Percentiles rank a stretch among this genome's conserved stretches.
These are phyloP conservation scores for Ustilago hordei DNA, from an alignment of 1,284 basidiomycete genomes.

Conservation along the genomic window DNA sequence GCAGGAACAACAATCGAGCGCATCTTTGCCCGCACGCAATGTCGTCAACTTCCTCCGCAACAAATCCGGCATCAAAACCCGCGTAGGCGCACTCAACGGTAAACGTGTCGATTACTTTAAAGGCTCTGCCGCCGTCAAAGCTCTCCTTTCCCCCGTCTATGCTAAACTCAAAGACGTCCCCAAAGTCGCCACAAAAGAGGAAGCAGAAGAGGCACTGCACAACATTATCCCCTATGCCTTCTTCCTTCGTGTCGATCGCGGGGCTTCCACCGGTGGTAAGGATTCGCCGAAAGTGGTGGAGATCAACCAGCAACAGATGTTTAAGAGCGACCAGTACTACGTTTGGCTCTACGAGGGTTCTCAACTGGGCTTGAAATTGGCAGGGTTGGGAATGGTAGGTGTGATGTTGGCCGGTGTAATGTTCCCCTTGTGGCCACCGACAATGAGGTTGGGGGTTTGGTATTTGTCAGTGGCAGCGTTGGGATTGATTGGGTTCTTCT, in stretches of 20 bases:
- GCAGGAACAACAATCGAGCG: slow-evolving; percentile 65
- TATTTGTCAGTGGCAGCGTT: slow-evolving; percentile 90
- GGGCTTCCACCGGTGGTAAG: slow-evolving; percentile 73
- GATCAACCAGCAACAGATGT: slow-evolving; percentile 83
- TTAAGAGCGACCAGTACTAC: slow-evolving; percentile 72
- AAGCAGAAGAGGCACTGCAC: slow-evolving; percentile 80
- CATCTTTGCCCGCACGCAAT: slow-evolving; percentile 55
- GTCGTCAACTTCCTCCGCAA: slow-evolving; percentile 66
- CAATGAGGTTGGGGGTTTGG: slow-evolving; percentile 94
- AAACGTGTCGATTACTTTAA: slow-evolving; percentile 98
- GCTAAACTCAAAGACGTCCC: slow-evolving; percentile 82
- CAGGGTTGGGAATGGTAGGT: slow-evolving; percentile 89
- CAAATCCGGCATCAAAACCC: slow-evolving; percentile 84
- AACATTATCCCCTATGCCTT: slow-evolving; percentile 78
- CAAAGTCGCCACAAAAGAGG: slow-evolving; percentile 76
- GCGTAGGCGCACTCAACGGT: slow-evolving; percentile 89
- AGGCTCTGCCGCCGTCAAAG: slow-evolving; percentile 79
- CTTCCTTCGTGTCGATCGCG: slow-evolving; percentile 68
- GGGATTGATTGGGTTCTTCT: slow-evolving; percentile 89
- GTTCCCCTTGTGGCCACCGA: slow-evolving; percentile 97
- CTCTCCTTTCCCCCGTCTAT: slow-evolving; percentile 89
- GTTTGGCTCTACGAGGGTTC: slow-evolving; percentile 98
- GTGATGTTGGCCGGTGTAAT: slow-evolving; percentile 96
- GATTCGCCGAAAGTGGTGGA: slow-evolving; percentile 69
- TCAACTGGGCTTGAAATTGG: slow-evolving; percentile 92